Evolutionary conservation across 192 early-diverging fungal genomes (phyloP).

Genomic region (Piromyces finnis): DNA sequence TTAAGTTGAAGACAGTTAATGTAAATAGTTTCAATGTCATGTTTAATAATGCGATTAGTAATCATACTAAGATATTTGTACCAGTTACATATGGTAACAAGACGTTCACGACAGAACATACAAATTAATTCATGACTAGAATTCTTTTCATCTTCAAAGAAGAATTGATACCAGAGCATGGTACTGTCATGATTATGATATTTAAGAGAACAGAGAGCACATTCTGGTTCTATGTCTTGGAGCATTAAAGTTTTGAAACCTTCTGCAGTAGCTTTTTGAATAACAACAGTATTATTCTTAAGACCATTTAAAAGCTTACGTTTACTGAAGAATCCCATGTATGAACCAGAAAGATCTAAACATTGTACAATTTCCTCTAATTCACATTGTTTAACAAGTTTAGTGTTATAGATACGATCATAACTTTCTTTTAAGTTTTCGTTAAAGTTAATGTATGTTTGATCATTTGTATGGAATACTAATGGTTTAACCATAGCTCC

Average conservation of each 20-base stretch:
- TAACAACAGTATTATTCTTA: neutral
- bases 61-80: neutral
- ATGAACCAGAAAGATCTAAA: neutral
- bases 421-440: neutral
- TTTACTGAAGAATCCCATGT: neutral
- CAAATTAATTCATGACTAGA: neutral
- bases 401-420: neutral
- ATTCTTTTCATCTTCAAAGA: neutral
- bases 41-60: neutral
- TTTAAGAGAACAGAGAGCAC: neutral
- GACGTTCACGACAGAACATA: neutral
- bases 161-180: neutral
- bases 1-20: neutral
- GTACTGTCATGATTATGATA: neutral
- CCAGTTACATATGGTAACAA: neutral
- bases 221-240: neutral
- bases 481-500: neutral
- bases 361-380: neutral
- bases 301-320: neutral
- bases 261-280: neutral
- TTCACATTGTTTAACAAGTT: neutral
- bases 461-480: neutral
- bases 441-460: neutral
- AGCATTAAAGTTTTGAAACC: neutral
- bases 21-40: neutral